Evolutionary conservation across 208 protist species (phyloP).

Genomic region (Spongospora subterranea): DNA sequence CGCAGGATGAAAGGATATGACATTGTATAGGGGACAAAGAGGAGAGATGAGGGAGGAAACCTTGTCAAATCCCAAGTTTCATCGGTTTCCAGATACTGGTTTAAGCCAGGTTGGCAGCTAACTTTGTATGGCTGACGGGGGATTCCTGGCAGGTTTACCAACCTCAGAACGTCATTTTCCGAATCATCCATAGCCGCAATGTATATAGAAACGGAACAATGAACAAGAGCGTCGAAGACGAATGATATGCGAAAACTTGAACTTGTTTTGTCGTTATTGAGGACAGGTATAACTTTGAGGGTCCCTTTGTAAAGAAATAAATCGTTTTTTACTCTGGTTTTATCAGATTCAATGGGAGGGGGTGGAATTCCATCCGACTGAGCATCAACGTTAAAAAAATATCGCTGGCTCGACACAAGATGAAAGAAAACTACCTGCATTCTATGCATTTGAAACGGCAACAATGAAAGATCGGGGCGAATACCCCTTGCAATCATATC

Average conservation of each 20-base stretch:
- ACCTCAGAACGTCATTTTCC: background rate
- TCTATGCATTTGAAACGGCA: conserved; percentile 30
- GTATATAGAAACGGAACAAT: background rate
- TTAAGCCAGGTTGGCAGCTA: background rate
- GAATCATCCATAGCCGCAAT: background rate
- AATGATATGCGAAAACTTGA: background rate
- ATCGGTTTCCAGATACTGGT: background rate
- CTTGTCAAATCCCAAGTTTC: background rate
- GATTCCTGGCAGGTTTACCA: background rate
- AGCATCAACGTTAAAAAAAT: background rate
- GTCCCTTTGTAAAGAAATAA: background rate
- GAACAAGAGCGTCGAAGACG: conserved; percentile 3
- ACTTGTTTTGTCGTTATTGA: background rate
- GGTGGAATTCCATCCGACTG: conserved; percentile 10
- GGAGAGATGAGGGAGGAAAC: background rate
- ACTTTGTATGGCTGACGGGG: background rate
- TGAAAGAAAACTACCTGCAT: background rate
- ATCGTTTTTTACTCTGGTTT: background rate
- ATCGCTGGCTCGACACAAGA: background rate
- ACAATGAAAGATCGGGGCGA: conserved; percentile 37
- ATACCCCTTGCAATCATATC: conserved; percentile 21
- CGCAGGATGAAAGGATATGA: background rate
- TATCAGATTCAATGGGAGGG: background rate
- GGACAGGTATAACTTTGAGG: background rate
- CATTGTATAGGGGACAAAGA: background rate